Evolutionary conservation across 1,284 basidiomycete species (phyloP).

Genomic region (Tylopilus orsonianus): DNA sequence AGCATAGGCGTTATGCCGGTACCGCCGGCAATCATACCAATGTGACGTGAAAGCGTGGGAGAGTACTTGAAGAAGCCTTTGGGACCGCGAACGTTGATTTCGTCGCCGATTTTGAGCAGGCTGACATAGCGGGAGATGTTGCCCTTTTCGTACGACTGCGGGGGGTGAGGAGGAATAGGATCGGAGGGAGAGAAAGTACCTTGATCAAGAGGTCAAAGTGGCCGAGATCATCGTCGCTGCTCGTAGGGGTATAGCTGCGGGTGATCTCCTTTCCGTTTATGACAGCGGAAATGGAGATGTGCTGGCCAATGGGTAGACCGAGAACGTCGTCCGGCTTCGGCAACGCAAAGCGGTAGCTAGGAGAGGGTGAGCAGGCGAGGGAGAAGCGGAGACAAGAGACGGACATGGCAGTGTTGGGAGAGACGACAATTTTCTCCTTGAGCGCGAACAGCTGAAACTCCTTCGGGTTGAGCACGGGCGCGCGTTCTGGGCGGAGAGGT

Average conservation of each 20-base stretch:
- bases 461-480: constrained; percentile 71
- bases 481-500: constrained; percentile 42
- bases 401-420: constrained; percentile 94
- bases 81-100: constrained; percentile 89
- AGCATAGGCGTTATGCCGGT: constrained; percentile 98
- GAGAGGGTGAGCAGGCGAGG: neutral
- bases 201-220: constrained; percentile 97
- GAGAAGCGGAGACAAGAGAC: constrained; percentile 28
- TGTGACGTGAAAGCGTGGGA: constrained; percentile 64
- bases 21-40: constrained; percentile 97
- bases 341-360: constrained; percentile 89
- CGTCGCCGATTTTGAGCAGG: constrained; percentile 81
- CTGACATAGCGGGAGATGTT: constrained; percentile 90
- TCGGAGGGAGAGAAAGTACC: constrained; percentile 44
- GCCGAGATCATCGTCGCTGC: constrained; percentile 88
- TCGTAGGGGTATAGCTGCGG: constrained; percentile 94
- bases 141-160: constrained; percentile 90
- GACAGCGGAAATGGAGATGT: constrained; percentile 89
- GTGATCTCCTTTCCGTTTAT: constrained; percentile 89
- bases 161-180: neutral
- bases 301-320: constrained; percentile 94
- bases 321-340: constrained; percentile 74
- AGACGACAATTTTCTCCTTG: constrained; percentile 78
- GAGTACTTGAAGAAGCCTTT: constrained; percentile 90
- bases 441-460: constrained; percentile 85